Evolutionary conservation across 371 early-diverging fungal genomes (phyloP).

Genomic region (Choanephora cucurbitarum): DNA sequence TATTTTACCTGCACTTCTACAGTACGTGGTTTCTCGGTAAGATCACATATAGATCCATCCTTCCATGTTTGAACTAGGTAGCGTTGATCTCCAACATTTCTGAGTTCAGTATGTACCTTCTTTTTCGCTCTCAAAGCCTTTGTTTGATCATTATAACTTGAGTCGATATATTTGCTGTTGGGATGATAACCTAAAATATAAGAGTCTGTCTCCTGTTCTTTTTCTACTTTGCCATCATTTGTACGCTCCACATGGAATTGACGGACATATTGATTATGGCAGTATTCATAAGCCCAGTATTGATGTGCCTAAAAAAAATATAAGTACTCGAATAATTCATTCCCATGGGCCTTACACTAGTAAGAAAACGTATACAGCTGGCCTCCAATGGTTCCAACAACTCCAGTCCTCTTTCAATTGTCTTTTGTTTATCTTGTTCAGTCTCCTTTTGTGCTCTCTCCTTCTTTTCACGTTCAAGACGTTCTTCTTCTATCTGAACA

Average conservation of each 20-base stretch:
- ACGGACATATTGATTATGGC: slow-evolving; percentile 68
- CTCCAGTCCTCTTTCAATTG: slow-evolving; percentile 59
- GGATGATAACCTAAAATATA: slow-evolving; percentile 28
- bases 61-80: slow-evolving; percentile 71
- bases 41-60: slow-evolving; percentile 73
- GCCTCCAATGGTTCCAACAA: slow-evolving; percentile 57
- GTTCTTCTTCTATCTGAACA: slow-evolving; percentile 20
- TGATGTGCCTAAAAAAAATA: slow-evolving; percentile 43
- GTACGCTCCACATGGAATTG: slow-evolving; percentile 64
- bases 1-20: slow-evolving; percentile 68
- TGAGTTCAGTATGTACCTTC: slow-evolving; percentile 20
- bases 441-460: slow-evolving; percentile 22
- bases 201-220: slow-evolving; percentile 27
- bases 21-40: slow-evolving; percentile 66
- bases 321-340: neutral
- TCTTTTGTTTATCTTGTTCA: slow-evolving; percentile 37
- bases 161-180: slow-evolving; percentile 16
- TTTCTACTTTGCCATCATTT: slow-evolving; percentile 25
- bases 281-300: slow-evolving; percentile 85
- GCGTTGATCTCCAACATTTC: slow-evolving; percentile 48
- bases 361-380: slow-evolving; percentile 54
- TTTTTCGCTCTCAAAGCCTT: slow-evolving; percentile 1
- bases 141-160: slow-evolving; percentile 5
- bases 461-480: slow-evolving; percentile 13
- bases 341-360: slow-evolving; percentile 36